phyloP scores from a whole-genome alignment of 306 rosid species.

The Rubus idaeus region DNA sequence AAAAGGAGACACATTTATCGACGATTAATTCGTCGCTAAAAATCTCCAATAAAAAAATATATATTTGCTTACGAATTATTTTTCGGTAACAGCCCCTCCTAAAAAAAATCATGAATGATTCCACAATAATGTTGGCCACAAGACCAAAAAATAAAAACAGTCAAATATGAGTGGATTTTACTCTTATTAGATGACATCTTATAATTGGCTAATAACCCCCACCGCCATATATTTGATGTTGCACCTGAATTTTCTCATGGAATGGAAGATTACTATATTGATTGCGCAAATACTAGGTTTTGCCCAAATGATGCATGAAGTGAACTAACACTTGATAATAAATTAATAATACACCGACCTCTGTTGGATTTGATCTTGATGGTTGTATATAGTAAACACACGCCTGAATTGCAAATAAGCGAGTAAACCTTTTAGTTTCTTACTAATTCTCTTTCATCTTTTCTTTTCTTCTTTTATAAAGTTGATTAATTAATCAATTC shows the following conservation, averaged over 20 bases:
- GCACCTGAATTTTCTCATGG: background rate
- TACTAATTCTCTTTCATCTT: background rate
- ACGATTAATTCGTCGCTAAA: too few relatives aligned
- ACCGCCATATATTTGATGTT: background rate
- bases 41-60: too few relatives aligned
- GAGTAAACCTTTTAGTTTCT: background rate
- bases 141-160: too few relatives aligned
- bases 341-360: background rate
- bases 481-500: slow-evolving; percentile 14
- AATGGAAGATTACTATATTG: background rate
- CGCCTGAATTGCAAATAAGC: background rate
- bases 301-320: background rate
- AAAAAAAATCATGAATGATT: too few relatives aligned
- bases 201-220: background rate
- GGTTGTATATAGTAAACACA: background rate
- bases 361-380: background rate
- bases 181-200: background rate
- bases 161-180: background rate
- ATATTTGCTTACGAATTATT: too few relatives aligned
- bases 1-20: too few relatives aligned
- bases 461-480: slow-evolving; percentile 9
- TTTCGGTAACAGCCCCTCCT: too few relatives aligned
- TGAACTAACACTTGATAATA: background rate
- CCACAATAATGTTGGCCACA: too few relatives aligned
- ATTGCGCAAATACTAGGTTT: background rate